These are phyloP conservation scores for Sugiyamaella pinicola DNA, from an alignment of 1,139 yeast species.

Conservation along the genomic window DNA sequence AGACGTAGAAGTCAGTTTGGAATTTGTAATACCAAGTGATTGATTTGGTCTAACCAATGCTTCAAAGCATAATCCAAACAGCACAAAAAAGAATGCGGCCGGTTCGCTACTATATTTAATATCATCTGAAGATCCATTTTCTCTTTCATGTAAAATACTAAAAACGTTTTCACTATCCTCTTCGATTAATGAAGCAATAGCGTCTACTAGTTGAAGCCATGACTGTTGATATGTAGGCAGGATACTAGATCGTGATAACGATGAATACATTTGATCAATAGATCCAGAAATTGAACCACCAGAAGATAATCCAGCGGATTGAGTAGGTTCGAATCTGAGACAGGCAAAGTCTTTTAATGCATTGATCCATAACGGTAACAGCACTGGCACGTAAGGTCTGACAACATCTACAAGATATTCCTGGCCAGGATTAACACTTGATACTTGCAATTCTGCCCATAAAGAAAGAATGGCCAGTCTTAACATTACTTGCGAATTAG, in stretches of 20 bases:
- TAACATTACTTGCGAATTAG: constrained; percentile 57
- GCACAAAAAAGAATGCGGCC: constrained; percentile 73
- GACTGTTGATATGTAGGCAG: constrained; percentile 60
- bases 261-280: constrained; percentile 42
- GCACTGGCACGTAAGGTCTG: constrained; percentile 58
- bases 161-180: constrained; percentile 50
- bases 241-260: constrained; percentile 38
- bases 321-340: constrained; percentile 61
- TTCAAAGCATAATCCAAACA: constrained; percentile 85
- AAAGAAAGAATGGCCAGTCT: constrained; percentile 75
- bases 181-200: constrained; percentile 67
- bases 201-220: constrained; percentile 82
- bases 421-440: constrained; percentile 42
- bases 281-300: constrained; percentile 35
- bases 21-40: constrained; percentile 26
- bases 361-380: constrained; percentile 79
- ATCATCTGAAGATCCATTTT: constrained; percentile 30
- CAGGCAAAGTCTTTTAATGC: constrained; percentile 74
- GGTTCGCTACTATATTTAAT: constrained; percentile 54
- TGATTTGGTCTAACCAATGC: constrained; percentile 53
- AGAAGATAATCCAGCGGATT: constrained; percentile 33
- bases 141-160: constrained; percentile 47
- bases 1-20: constrained; percentile 19
- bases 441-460: constrained; percentile 81
- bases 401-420: constrained; percentile 51